phyloP scores from a whole-genome alignment of 1,284 basidiomycete genomes.

The Anthracocystis walkeri region DNA sequence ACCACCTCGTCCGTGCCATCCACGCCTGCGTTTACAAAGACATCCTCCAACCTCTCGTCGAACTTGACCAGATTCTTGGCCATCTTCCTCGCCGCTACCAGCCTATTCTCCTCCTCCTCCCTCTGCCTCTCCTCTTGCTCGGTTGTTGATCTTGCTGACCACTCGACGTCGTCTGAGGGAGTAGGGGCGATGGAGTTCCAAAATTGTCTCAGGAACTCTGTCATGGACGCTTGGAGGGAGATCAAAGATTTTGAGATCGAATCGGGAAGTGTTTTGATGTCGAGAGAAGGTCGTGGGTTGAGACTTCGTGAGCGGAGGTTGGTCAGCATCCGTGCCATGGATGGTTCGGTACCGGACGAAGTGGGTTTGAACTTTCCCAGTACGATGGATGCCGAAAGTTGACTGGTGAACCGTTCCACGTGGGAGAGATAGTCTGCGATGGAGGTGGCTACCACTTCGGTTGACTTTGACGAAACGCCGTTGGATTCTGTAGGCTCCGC shows the following conservation, averaged over 20 bases:
- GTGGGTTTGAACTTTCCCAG: conserved; percentile 22
- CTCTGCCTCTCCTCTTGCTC: conserved; percentile 4
- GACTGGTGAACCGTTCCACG: conserved; percentile 22
- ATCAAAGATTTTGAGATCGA: conserved; percentile 82
- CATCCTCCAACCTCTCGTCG: neutral
- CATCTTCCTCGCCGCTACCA: conserved; percentile 31
- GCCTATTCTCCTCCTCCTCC: conserved; percentile 25
- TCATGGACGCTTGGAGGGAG: conserved; percentile 89
- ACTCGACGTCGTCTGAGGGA: conserved; percentile 17
- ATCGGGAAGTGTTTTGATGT: conserved; percentile 78
- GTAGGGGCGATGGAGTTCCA: conserved; percentile 87
- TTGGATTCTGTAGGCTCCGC: neutral
- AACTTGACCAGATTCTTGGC: conserved; percentile 31
- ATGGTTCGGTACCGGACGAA: neutral
- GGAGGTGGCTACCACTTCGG: conserved; percentile 1
- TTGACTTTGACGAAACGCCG: conserved; percentile 18
- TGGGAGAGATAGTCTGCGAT: conserved; percentile 21
- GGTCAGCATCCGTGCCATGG: conserved; percentile 24
- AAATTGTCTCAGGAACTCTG: conserved; percentile 95
- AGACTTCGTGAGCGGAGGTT: conserved; percentile 27
- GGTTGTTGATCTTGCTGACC: neutral
- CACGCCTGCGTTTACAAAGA: conserved; percentile 6
- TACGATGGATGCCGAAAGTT: neutral
- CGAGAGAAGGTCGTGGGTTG: conserved; percentile 5
- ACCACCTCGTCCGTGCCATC: conserved; percentile 19